Base-by-base conservation (phyloP, 108 stramenopile species). In the Cyclotella atomus region DNA sequence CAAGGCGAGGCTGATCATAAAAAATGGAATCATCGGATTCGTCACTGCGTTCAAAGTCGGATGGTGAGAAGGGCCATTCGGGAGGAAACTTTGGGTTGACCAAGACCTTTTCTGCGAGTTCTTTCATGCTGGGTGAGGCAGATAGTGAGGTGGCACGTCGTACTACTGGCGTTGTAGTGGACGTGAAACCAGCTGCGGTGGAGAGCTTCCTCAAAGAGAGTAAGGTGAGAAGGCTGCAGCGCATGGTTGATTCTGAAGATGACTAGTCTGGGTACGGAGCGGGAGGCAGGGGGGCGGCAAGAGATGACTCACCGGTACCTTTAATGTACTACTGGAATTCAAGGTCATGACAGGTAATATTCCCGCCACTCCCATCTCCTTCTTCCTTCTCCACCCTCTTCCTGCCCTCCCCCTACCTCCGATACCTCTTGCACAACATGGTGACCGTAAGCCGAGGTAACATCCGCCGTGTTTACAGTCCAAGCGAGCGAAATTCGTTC, bases 11-110 rank as follows among this genome's bases (percentile, higher is more conserved):
- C 23, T 55, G 53, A 30, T 84, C 75, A 73, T 95, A 95, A 62
- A 95, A 95, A 46, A 92, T 71, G 0, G 68, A 25, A 69, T 95
- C 95, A 59, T 81, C 82, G 12, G 70, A 79, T 83, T 93, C 92
- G 72, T 95, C 92, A 74, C 73, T 66, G 14, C 92, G 76, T 43
- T 68, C 21, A 65, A 95, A 91, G 63, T 95, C 95, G 9, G 70
- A 45, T 14, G 84, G 73, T 12, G 82, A 68, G 67, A 84, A 95
- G n/a, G 95, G 95, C 91, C 91, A 95, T 43, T 89, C 87, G 1
- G 77, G 67, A 1, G 95, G 95, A 73, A 85, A 95, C 53, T 89
- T 86, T 19, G 92, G 92, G 65, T 83, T 78, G 12, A 65, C 68
- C 0, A 93, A 64, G 14, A 93, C 91, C 14, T 68, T 68, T 57